Percentiles rank a stretch among this genome's conserved stretches.
These are phyloP conservation scores for Penicillium corylophilum DNA, from an alignment of 2,329 filamentous ascomycete genomes.

Conservation along the genomic window DNA sequence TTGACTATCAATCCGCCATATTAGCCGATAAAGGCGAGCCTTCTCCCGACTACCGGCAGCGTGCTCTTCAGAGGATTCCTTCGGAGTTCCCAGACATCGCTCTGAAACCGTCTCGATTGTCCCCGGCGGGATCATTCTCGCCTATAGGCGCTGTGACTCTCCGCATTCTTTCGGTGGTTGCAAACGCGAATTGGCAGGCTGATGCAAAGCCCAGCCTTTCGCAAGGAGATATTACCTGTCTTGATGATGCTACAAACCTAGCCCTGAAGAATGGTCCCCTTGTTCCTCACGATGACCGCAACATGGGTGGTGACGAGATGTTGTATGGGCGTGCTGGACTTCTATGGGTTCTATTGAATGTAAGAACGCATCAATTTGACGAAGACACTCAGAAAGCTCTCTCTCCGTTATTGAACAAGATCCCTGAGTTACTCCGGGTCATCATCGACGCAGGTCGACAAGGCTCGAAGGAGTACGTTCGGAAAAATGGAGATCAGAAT, in stretches of 20 bases:
- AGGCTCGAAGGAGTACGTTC: slow-evolving; percentile 30
- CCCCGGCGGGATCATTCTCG: slow-evolving; percentile 34
- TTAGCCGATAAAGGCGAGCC: slow-evolving; percentile 14
- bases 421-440: slow-evolving; percentile 32
- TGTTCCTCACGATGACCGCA: slow-evolving; percentile 25
- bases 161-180: slow-evolving; percentile 26
- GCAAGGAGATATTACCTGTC: slow-evolving; percentile 28
- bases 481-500: slow-evolving; percentile 30
- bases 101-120: slow-evolving; percentile 30
- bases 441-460: slow-evolving; percentile 37
- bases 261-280: slow-evolving; percentile 31
- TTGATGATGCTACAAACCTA: slow-evolving; percentile 29
- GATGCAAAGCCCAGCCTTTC: slow-evolving; percentile 15
- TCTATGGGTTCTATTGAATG: slow-evolving; percentile 37
- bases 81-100: slow-evolving; percentile 24
- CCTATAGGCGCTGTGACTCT: slow-evolving; percentile 29
- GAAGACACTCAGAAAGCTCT: slow-evolving; percentile 20
- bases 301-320: slow-evolving; percentile 40
- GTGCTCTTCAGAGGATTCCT: slow-evolving; percentile 31
- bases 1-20: slow-evolving; percentile 34
- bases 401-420: slow-evolving; percentile 23
- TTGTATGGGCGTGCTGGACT: slow-evolving; percentile 42
- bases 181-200: slow-evolving; percentile 10
- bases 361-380: slow-evolving; percentile 29
- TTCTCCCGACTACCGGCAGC: slow-evolving; percentile 25